Evolutionary conservation across 495 filamentous ascomycete species (phyloP).

Genomic region (Neurospora sp.): DNA sequence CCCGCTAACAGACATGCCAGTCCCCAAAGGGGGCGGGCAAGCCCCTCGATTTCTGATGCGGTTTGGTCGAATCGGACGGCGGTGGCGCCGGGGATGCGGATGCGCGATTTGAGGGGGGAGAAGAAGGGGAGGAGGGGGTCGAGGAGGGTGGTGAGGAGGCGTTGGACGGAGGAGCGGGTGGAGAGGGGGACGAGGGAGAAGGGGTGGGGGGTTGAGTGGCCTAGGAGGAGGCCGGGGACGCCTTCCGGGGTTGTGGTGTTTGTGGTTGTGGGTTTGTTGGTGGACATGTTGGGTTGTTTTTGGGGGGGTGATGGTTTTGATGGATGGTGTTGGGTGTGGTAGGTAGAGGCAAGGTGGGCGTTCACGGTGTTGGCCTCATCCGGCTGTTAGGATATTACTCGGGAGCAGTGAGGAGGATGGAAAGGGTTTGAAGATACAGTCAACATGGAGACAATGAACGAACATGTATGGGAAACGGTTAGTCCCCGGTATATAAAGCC

Average conservation of each 20-base stretch:
- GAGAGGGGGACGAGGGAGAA: slow-evolving; percentile 38
- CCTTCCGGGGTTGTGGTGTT: not conserved
- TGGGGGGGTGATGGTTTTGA: too few relatives aligned
- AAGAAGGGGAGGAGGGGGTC: slow-evolving; percentile 56
- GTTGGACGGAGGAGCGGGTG: slow-evolving; percentile 44
- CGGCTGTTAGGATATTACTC: not conserved
- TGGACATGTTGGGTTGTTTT: not conserved
- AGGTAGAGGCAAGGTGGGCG: not conserved
- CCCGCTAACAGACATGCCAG: slow-evolving; percentile 59
- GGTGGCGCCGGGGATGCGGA: slow-evolving; percentile 53
- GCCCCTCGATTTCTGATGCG: slow-evolving; percentile 68
- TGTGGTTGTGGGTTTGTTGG: not conserved
- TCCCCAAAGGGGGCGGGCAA: slow-evolving; percentile 65
- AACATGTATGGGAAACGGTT: not conserved
- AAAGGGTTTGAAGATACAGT: too few relatives aligned
- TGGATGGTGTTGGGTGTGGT: not conserved
- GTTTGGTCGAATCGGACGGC: slow-evolving; percentile 64
- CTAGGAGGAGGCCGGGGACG: slow-evolving; percentile 33
- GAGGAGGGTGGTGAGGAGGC: slow-evolving; percentile 48
- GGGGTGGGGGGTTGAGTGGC: slow-evolving; percentile 38
- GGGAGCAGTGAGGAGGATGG: too few relatives aligned
- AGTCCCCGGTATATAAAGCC: not conserved
- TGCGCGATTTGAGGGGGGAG: slow-evolving; percentile 45
- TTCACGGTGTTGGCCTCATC: not conserved
- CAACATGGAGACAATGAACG: too few relatives aligned